Evolutionary conservation across 2,329 filamentous ascomycete species (phyloP), one percentile per base, ranked within the genome.

Genomic region (Cladosporium austrohemisphaericum): DNA sequence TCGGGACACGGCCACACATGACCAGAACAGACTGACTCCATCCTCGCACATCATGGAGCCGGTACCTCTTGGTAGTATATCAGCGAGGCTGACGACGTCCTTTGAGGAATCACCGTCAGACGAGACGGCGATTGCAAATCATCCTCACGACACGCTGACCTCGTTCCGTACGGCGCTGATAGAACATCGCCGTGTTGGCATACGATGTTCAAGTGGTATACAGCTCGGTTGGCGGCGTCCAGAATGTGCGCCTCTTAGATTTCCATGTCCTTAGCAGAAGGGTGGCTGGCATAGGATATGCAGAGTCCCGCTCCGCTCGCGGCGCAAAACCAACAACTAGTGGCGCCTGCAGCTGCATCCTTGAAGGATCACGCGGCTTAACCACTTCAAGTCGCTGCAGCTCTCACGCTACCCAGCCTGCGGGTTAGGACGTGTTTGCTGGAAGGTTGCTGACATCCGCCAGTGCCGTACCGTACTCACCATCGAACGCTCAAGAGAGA

Each of bases 281-380:
- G 44, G 31, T 38, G 44, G 44, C 44, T 16, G 44, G 44, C 25
- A 38, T n/a, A n/a, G n/a, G n/a, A n/a, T 23, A 47, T 38, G 44
- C 44, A 47, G 7, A 16, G 18, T 35, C 22, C 29, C 14, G 26
- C 32, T 32, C 38, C 38, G 20, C 38, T 18, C 11, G 33, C 26
- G 44, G 33, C 44, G 33, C 19, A 28, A n/a, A 29, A 37, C 44
- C 33, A 47, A 38, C 44, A 37, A 2, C 25, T 47, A 47, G 44
- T 47, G 44, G 44, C 44, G 44, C 44, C 44, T 47, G 44, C 44
- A 47, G 33, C 26, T 23, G 44, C 44, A 47, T 38, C 44, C 44
- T 47, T 28, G 16, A 16, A 29, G 44, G 25, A 38, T 31, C 25
- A 41, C 14, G 38, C 38, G 38, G 38, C 25, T 41, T 26, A 23